These are phyloP conservation scores for Cutaneotrichosporon sp. DNA, from an alignment of 1,284 basidiomycete species.

Conservation along the genomic window DNA sequence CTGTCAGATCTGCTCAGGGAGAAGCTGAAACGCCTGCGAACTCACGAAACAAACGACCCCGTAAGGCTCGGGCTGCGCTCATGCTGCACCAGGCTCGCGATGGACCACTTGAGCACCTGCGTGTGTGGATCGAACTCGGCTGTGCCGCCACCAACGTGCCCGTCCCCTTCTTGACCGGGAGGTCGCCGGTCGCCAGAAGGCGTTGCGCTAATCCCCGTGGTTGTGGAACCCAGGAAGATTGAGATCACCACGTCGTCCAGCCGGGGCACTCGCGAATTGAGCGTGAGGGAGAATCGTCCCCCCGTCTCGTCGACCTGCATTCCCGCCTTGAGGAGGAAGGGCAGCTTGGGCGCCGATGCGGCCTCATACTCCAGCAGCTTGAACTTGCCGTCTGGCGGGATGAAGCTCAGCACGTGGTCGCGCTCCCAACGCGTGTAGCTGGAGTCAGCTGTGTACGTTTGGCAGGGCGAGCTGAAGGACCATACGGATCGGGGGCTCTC, in stretches of 20 bases:
- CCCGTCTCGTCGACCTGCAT: constrained; percentile 65
- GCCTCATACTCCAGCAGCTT: constrained; percentile 77
- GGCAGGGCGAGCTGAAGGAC: too few relatives aligned
- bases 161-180: constrained; percentile 36
- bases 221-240: constrained; percentile 70
- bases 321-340: constrained; percentile 65
- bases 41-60: constrained; percentile 67
- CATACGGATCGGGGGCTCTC: too few relatives aligned
- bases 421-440: constrained; percentile 79
- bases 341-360: constrained; percentile 59
- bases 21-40: constrained; percentile 14
- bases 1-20: too few relatives aligned
- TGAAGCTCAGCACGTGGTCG: constrained; percentile 80
- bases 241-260: constrained; percentile 68
- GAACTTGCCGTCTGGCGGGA: constrained; percentile 93
- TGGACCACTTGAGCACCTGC: constrained; percentile 70
- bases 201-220: constrained; percentile 58
- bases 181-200: constrained; percentile 47
- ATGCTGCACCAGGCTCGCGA: constrained; percentile 67
- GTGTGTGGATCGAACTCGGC: constrained; percentile 76
- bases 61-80: constrained; percentile 69
- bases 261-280: constrained; percentile 68
- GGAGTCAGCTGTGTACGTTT: constrained; percentile 1
- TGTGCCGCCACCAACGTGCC: constrained; percentile 61
- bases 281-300: constrained; percentile 68